These are phyloP conservation scores for Solanum piurae DNA, from an alignment of 257 asterid genomes.

Conservation along the genomic window DNA sequence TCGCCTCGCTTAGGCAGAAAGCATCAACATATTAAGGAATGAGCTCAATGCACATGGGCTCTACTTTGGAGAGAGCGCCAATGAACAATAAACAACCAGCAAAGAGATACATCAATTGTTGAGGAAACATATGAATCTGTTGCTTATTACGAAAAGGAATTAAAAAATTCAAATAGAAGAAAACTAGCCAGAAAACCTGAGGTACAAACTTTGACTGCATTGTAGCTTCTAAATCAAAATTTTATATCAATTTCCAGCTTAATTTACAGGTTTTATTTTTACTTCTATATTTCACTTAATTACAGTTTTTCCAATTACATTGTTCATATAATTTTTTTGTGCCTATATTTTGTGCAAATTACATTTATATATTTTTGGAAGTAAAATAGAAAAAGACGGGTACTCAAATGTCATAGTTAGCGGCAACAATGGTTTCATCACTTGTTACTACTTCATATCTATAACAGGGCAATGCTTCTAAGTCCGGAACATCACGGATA, in stretches of 20 bases:
- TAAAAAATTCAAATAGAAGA: not conserved
- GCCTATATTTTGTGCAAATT: not conserved
- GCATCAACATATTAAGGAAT: not conserved
- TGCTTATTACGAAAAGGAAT: not conserved
- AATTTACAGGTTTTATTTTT: not conserved
- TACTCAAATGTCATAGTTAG: not conserved
- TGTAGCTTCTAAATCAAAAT: not conserved
- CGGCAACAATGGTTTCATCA: not conserved
- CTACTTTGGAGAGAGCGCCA: not conserved
- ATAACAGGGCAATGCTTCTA: not conserved
- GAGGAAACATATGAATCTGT: not conserved
- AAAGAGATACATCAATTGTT: not conserved
- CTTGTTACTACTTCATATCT: not conserved
- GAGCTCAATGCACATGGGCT: not conserved
- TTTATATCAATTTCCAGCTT: not conserved
- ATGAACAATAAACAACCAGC: not conserved
- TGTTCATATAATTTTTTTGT: not conserved
- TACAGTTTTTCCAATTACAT: not conserved
- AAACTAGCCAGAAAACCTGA: not conserved
- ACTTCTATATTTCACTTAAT: not conserved
- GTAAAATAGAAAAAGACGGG: not conserved
- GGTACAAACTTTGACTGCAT: not conserved
- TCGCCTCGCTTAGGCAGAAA: not conserved
- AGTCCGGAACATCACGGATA: slow-evolving; percentile 29
- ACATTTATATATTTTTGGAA: not conserved